phyloP scores from a whole-genome alignment of 1,139 yeast genomes.

The Magnusiomyces tetraspermus region DNA sequence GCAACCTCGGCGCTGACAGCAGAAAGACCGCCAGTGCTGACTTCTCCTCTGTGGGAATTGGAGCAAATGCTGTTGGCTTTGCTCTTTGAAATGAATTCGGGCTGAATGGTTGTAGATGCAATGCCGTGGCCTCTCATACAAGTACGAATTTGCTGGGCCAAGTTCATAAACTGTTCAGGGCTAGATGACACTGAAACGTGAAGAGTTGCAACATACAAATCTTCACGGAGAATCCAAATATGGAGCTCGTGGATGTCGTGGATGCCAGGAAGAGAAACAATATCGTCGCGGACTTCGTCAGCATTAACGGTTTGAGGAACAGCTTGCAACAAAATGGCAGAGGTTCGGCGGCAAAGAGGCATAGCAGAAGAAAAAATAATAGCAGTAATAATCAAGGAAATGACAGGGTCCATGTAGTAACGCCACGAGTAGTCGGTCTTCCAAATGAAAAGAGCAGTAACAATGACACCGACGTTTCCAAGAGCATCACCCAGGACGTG shows the following conservation, averaged over 20 bases:
- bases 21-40: constrained; percentile 2
- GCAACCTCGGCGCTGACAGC: not conserved
- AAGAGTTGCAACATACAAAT: constrained; percentile 75
- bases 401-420: constrained; percentile 74
- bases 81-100: constrained; percentile 45
- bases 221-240: constrained; percentile 92
- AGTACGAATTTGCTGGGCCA: constrained; percentile 68
- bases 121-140: constrained; percentile 78
- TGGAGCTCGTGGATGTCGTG: constrained; percentile 89
- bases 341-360: constrained; percentile 80
- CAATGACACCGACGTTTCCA: constrained; percentile 89
- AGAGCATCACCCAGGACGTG: constrained; percentile 95
- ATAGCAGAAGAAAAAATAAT: constrained; percentile 87
- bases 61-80: constrained; percentile 2
- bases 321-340: constrained; percentile 83
- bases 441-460: constrained; percentile 88
- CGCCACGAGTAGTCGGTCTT: constrained; percentile 84
- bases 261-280: constrained; percentile 58
- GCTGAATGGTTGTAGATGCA: constrained; percentile 92
- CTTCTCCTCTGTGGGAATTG: not conserved
- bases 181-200: constrained; percentile 66
- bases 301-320: constrained; percentile 79
- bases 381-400: constrained; percentile 74
- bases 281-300: constrained; percentile 60
- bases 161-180: constrained; percentile 57